phyloP scores from a whole-genome alignment of 805 yeast genomes.

The Lipomyces sp. region DNA sequence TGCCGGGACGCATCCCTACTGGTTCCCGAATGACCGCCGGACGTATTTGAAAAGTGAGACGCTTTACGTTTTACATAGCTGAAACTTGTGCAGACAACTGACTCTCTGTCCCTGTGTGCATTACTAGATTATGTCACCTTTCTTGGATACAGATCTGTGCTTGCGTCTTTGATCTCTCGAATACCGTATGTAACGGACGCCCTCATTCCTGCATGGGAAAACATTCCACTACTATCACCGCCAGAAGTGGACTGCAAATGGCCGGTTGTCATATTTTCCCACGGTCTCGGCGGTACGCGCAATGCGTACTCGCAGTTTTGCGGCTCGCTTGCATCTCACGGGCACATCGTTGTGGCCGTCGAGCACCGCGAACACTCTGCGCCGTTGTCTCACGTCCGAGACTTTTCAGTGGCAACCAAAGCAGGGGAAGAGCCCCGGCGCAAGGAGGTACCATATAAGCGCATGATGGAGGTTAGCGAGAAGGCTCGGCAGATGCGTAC shows the following conservation, averaged over 20 bases:
- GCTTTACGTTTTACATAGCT: too few relatives aligned
- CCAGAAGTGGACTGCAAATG: slow-evolving; percentile 25
- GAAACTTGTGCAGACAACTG: neutral
- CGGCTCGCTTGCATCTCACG: slow-evolving; percentile 31
- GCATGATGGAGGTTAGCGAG: slow-evolving; percentile 28
- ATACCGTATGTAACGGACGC: slow-evolving; percentile 25
- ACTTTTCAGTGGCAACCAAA: slow-evolving; percentile 72
- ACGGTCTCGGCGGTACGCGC: slow-evolving; percentile 31
- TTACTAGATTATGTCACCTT: slow-evolving; percentile 7
- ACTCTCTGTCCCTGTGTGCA: too few relatives aligned
- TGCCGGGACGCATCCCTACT: slow-evolving; percentile 13
- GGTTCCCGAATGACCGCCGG: slow-evolving; percentile 27
- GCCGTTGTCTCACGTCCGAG: slow-evolving; percentile 73
- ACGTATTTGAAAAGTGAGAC: slow-evolving; percentile 20
- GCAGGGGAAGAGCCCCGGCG: slow-evolving; percentile 52
- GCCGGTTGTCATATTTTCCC: slow-evolving; percentile 31
- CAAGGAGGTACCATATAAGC: slow-evolving; percentile 15
- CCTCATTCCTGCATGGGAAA: slow-evolving; percentile 5
- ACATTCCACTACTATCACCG: slow-evolving; percentile 19
- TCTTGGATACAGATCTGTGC: slow-evolving; percentile 5
- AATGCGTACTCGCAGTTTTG: slow-evolving; percentile 31
- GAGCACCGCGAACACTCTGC: slow-evolving; percentile 53
- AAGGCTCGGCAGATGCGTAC: slow-evolving; percentile 25
- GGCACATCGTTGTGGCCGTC: slow-evolving; percentile 26
- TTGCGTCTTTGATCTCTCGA: slow-evolving; percentile 8